Percentiles rank a stretch among this genome's conserved stretches.
These are phyloP conservation scores for Ceriops decandra DNA, from an alignment of 345 rosid species.

Conservation along the genomic window DNA sequence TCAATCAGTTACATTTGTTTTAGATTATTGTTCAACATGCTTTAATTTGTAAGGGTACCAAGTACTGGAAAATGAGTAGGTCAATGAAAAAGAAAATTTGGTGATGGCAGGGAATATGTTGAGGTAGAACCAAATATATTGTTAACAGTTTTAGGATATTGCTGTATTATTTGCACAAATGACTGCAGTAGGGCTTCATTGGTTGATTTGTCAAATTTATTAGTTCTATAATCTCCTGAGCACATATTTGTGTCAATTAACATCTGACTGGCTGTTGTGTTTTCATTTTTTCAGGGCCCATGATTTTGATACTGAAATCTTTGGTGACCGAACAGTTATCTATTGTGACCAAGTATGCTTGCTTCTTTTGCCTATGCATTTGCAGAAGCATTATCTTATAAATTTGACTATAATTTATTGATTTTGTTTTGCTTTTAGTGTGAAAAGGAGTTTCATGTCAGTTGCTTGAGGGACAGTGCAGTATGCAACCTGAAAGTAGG, in stretches of 20 bases:
- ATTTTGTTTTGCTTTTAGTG: conserved; percentile 49
- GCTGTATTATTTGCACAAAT: not conserved
- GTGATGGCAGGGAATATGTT: too few relatives aligned
- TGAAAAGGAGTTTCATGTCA: conserved; percentile 75
- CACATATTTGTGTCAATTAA: not conserved
- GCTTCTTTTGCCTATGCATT: conserved; percentile 12
- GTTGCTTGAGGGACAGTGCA: conserved; percentile 75
- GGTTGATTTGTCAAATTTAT: not conserved
- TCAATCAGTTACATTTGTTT: too few relatives aligned
- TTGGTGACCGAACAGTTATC: conserved; percentile 86
- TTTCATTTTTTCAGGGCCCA: conserved; percentile 47
- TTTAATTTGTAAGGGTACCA: too few relatives aligned
- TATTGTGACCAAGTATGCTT: conserved; percentile 86
- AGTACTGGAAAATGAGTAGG: too few relatives aligned
- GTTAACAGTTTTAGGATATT: too few relatives aligned
- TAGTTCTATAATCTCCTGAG: not conserved
- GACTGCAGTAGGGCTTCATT: not conserved
- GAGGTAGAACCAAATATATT: too few relatives aligned
- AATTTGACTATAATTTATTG: conserved; percentile 1
- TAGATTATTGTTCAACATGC: too few relatives aligned
- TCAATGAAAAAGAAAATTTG: too few relatives aligned
- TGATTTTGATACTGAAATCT: conserved; percentile 64
- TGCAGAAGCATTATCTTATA: not conserved
- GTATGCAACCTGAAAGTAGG: conserved; percentile 77
- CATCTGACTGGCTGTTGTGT: not conserved